Evolutionary conservation across 1,284 basidiomycete genomes (phyloP).

Genomic region (Ceratobasidium sp.): DNA sequence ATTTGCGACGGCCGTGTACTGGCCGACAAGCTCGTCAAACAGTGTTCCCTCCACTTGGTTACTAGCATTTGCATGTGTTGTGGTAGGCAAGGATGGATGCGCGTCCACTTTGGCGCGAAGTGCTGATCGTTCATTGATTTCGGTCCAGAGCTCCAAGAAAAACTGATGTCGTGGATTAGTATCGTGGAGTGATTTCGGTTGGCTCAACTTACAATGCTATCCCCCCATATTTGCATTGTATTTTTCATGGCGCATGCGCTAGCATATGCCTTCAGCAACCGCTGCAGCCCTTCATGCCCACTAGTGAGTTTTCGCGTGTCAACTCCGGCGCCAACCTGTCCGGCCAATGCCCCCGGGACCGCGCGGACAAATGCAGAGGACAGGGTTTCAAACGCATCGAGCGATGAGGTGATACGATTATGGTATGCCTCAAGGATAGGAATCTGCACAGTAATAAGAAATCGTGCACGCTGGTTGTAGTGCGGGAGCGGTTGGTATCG

Average conservation of each 20-base stretch:
- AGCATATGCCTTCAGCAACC: slow-evolving; percentile 81
- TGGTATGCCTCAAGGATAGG: slow-evolving; percentile 83
- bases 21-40: slow-evolving; percentile 73
- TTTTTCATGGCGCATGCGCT: slow-evolving; percentile 74
- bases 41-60: slow-evolving; percentile 64
- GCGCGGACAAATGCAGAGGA: slow-evolving; percentile 86
- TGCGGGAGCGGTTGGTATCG: slow-evolving; percentile 88
- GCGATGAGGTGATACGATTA: slow-evolving; percentile 76
- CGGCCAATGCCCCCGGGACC: slow-evolving; percentile 82
- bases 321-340: slow-evolving; percentile 58
- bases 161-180: slow-evolving; percentile 59
- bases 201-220: slow-evolving; percentile 74
- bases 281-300: slow-evolving; percentile 78
- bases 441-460: slow-evolving; percentile 84
- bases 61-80: slow-evolving; percentile 47
- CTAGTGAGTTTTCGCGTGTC: slow-evolving; percentile 70
- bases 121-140: slow-evolving; percentile 66
- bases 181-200: not conserved
- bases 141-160: slow-evolving; percentile 85
- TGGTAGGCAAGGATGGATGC: slow-evolving; percentile 59
- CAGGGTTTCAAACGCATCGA: slow-evolving; percentile 92
- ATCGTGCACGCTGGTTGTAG: slow-evolving; percentile 77
- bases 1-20: slow-evolving; percentile 64
- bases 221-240: slow-evolving; percentile 80
- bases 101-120: slow-evolving; percentile 61